These are phyloP conservation scores for Epichloe baconii DNA, from an alignment of 2,329 filamentous ascomycete genomes.

Conservation along the genomic window DNA sequence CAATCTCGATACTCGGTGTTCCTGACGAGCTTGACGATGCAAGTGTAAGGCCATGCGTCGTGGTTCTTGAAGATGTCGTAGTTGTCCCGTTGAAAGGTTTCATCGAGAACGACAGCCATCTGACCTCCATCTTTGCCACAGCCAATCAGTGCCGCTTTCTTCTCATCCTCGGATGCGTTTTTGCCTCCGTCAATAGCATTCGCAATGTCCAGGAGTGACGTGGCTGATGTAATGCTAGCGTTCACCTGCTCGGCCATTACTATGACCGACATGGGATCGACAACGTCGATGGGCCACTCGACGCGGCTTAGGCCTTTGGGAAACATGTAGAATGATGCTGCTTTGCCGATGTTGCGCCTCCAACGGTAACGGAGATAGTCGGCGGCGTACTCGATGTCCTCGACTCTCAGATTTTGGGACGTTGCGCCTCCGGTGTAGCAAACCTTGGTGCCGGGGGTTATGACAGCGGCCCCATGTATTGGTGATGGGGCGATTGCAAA, in stretches of 20 bases:
- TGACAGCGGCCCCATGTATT: too few relatives aligned
- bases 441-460: too few relatives aligned
- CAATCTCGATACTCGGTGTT: accelerated
- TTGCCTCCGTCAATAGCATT: constrained; percentile 12
- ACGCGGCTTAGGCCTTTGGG: constrained; percentile 8
- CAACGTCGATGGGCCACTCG: constrained; percentile 8
- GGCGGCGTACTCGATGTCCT: constrained; percentile 1
- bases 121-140: constrained; percentile 14
- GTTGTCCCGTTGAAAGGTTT: accelerated
- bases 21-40: constrained; percentile 5
- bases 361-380: constrained; percentile 1
- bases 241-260: constrained; percentile 8
- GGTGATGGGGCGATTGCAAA: too few relatives aligned
- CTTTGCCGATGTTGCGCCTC: not conserved
- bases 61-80: too few relatives aligned
- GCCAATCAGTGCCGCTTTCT: constrained; percentile 12
- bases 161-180: constrained; percentile 1
- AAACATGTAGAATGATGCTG: constrained; percentile 7
- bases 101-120: not conserved
- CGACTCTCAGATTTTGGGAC: not conserved
- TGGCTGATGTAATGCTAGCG: constrained; percentile 6
- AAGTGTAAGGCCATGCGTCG: not conserved
- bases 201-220: constrained; percentile 13
- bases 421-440: not conserved
- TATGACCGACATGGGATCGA: not conserved